These are phyloP conservation scores for Pseudopithomyces maydicus DNA, from an alignment of 2,329 filamentous ascomycete species.

Conservation along the genomic window DNA sequence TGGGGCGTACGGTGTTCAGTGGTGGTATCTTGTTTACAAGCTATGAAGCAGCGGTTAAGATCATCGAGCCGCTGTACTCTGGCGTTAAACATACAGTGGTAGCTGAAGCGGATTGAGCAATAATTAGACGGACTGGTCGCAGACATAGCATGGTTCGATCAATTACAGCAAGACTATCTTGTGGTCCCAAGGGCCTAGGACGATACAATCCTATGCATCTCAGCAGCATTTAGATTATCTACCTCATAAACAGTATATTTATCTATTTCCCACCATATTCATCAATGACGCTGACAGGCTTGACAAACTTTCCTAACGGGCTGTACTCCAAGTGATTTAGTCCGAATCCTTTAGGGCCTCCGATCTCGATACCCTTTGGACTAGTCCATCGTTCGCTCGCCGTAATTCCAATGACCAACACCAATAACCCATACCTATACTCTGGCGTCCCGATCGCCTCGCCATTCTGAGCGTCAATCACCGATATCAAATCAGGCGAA, in stretches of 20 bases:
- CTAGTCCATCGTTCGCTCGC: conserved; percentile 62
- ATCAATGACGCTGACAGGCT: conserved; percentile 60
- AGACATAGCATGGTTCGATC: no score
- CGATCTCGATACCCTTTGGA: conserved; percentile 54
- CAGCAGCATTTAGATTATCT: neutral
- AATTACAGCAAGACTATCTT: no score
- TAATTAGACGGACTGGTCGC: neutral
- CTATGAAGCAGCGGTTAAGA: conserved; percentile 61
- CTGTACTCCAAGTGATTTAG: conserved; percentile 56
- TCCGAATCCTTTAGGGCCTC: conserved; percentile 57
- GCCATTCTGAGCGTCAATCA: conserved; percentile 56
- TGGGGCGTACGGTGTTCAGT: conserved; percentile 67
- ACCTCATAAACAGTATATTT: neutral
- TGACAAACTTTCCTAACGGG: conserved; percentile 57
- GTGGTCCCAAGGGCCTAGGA: no score
- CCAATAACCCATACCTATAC: conserved; percentile 59
- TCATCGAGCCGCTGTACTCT: conserved; percentile 51
- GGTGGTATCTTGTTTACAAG: conserved; percentile 70
- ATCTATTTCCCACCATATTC: conserved; percentile 47
- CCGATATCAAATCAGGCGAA: conserved; percentile 57
- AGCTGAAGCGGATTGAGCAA: conserved; percentile 23
- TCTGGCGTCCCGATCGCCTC: conserved; percentile 59
- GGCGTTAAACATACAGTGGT: conserved; percentile 20
- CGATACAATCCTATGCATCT: neutral
- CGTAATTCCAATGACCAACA: conserved; percentile 60